Evolutionary conservation across 163 green algal species (phyloP).

Genomic region (Scenedesmus sp.): DNA sequence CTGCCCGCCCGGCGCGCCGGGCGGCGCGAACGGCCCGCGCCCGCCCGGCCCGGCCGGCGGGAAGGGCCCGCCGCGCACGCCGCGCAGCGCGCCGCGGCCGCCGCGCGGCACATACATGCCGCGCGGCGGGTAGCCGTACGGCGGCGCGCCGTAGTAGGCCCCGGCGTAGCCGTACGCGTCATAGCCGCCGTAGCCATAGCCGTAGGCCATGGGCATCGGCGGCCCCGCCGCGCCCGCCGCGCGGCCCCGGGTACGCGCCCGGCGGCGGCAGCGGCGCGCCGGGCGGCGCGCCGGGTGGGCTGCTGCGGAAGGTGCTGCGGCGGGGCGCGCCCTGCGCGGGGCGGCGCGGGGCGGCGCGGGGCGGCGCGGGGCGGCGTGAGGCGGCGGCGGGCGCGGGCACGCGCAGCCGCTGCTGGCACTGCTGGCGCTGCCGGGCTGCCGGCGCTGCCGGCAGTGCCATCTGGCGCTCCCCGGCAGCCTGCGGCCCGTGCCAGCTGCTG

Average conservation of each 20-base stretch:
- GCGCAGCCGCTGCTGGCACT: background rate
- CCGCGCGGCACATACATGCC: slow-evolving; percentile 21
- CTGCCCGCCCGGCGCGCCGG: slow-evolving; percentile 47
- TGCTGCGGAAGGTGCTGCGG: slow-evolving; percentile 35
- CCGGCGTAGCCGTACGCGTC: slow-evolving; percentile 22
- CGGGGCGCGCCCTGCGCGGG: slow-evolving; percentile 36
- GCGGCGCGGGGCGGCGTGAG: too few relatives aligned
- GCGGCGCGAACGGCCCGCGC: slow-evolving; percentile 51
- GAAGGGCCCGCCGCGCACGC: slow-evolving; percentile 26
- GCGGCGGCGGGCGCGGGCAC: too few relatives aligned
- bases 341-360: too few relatives aligned
- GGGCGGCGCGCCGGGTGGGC: background rate
- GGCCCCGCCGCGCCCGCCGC: slow-evolving; percentile 9
- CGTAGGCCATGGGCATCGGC: slow-evolving; percentile 47
- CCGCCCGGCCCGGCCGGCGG: slow-evolving; percentile 46
- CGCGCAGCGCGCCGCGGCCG: background rate
- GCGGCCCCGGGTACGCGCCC: too few relatives aligned
- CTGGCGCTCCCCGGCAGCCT: background rate
- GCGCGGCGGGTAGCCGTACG: slow-evolving; percentile 38
- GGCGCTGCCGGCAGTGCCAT: background rate
- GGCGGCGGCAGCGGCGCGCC: too few relatives aligned
- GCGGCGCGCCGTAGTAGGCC: slow-evolving; percentile 9
- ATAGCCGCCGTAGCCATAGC: slow-evolving; percentile 40
- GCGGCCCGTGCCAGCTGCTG: background rate
- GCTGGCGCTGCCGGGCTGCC: too few relatives aligned